phyloP scores from a whole-genome alignment of 2,329 filamentous ascomycete species.

The Samsoniella hepiali region DNA sequence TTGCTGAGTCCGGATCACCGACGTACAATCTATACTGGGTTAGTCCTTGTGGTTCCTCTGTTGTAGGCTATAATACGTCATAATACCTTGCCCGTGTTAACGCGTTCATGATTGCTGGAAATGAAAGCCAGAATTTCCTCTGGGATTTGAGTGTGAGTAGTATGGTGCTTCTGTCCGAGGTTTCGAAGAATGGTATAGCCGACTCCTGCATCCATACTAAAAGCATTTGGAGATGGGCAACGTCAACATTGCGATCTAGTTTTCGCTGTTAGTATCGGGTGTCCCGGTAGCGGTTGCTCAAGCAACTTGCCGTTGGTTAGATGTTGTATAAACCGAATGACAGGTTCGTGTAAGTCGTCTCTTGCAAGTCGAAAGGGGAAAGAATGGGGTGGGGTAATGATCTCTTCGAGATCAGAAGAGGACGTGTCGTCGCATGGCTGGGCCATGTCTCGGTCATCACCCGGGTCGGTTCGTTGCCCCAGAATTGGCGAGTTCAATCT shows the following conservation, averaged over 20 bases:
- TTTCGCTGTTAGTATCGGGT: not conserved
- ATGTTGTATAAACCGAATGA: conserved; percentile 38
- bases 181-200: conserved; percentile 42
- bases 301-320: conserved; percentile 30
- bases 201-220: conserved; percentile 42
- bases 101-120: conserved; percentile 1
- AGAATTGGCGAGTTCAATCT: not conserved
- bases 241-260: not conserved
- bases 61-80: not conserved
- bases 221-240: conserved; percentile 31
- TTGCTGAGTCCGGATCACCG: not conserved
- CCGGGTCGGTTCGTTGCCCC: not conserved
- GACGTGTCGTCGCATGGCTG: not conserved
- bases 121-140: conserved; percentile 5
- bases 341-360: conserved; percentile 31
- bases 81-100: not conserved
- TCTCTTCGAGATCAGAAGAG: conserved; percentile 10
- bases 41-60: not conserved
- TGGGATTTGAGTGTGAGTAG: conserved; percentile 4
- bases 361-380: conserved; percentile 45
- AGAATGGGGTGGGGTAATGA: conserved; percentile 5
- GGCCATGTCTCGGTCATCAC: not conserved
- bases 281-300: not conserved
- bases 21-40: not conserved
- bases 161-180: conserved; percentile 28